Evolutionary conservation across 2,329 filamentous ascomycete genomes (phyloP).

Genomic region (Aspergillus pseudoglaucus): DNA sequence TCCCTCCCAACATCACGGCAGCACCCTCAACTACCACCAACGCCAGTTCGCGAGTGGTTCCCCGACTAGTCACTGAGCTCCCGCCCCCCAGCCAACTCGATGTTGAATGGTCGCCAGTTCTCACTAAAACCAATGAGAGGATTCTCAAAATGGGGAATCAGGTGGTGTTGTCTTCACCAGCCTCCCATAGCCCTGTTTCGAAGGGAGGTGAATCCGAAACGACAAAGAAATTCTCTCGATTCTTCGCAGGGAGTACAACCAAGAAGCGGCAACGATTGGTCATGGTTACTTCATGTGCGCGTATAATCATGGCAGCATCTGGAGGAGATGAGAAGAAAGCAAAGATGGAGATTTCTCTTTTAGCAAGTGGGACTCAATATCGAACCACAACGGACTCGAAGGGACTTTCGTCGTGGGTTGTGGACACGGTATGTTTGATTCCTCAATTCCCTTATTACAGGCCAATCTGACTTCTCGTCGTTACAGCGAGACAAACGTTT

Average conservation of each 20-base stretch:
- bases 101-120: constrained; percentile 95
- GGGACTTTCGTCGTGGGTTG: constrained; percentile 78
- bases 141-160: constrained; percentile 92
- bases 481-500: constrained; percentile 77
- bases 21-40: constrained; percentile 36
- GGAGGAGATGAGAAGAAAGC: constrained; percentile 94
- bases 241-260: constrained; percentile 83
- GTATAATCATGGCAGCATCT: constrained; percentile 81
- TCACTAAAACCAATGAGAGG: constrained; percentile 84
- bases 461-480: not conserved
- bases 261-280: constrained; percentile 92
- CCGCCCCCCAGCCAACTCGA: constrained; percentile 95
- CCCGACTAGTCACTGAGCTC: constrained; percentile 85
- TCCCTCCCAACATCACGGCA: constrained; percentile 38
- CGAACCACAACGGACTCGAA: constrained; percentile 77
- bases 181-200: constrained; percentile 66
- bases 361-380: constrained; percentile 69
- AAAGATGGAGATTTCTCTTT: constrained; percentile 83
- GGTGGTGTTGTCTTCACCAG: constrained; percentile 71
- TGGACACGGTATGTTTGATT: constrained; percentile 73
- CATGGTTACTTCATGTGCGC: constrained; percentile 86
- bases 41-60: constrained; percentile 53
- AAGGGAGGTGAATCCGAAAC: constrained; percentile 64
- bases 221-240: constrained; percentile 79
- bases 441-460: constrained; percentile 1